Conservation (phyloP, 2,329 filamentous ascomycete genomes). For the Neonectria hederae region DNA sequence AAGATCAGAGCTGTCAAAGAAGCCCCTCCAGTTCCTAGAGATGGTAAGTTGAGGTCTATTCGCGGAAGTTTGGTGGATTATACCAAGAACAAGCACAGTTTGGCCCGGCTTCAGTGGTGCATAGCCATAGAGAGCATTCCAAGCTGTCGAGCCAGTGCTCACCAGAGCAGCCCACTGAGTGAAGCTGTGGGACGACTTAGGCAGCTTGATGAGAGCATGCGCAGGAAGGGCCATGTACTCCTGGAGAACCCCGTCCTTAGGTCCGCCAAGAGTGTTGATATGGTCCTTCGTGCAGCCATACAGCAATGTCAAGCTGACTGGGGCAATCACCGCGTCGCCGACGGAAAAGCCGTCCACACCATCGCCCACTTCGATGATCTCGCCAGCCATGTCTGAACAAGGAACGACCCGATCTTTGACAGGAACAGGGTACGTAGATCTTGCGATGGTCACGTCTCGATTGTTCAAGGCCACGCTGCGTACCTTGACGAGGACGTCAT, state of each 20-base stretch:
- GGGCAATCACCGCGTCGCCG: conserved; percentile 46
- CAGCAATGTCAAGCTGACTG: conserved; percentile 34
- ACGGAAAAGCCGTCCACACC: conserved; percentile 36
- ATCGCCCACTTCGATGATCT: conserved; percentile 44
- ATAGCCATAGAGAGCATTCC: conserved; percentile 58
- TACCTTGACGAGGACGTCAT: conserved; percentile 46
- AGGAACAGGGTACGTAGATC: conserved; percentile 41
- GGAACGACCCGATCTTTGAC: conserved; percentile 48
- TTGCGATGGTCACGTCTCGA: conserved; percentile 46
- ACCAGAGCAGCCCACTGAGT: conserved; percentile 52
- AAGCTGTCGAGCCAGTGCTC: conserved; percentile 57
- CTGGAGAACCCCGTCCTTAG: conserved; percentile 51
- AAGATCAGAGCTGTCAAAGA: conserved; percentile 55
- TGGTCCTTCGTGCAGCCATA: conserved; percentile 40
- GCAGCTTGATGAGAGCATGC: conserved; percentile 51
- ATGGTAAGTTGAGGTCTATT: background rate
- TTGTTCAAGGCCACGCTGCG: conserved; percentile 48
- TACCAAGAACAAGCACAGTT: conserved; percentile 49
- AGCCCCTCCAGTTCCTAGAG: conserved; percentile 57
- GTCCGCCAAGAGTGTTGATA: conserved; percentile 40
- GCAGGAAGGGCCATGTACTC: conserved; percentile 55
- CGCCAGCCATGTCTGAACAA: conserved; percentile 49
- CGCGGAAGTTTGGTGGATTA: too few species aligned
- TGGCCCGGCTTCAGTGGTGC: conserved; percentile 51
- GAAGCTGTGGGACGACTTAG: conserved; percentile 47